Evolutionary conservation across 331 rosid genomes (phyloP).

Genomic region (Prunus yedoensis): DNA sequence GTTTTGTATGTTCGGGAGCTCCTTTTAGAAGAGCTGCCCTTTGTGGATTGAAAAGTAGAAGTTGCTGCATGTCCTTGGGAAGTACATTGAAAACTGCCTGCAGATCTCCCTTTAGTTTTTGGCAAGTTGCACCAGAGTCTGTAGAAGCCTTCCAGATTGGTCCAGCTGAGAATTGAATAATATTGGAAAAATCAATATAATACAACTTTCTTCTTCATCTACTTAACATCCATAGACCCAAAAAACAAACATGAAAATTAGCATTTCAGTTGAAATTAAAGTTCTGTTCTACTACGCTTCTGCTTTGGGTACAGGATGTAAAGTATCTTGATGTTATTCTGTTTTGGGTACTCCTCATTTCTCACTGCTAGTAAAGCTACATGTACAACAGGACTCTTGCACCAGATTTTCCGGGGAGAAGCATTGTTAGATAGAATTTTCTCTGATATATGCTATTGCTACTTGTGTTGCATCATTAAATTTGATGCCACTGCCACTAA

Average conservation of each 20-base stretch:
- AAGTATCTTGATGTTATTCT: too few species aligned
- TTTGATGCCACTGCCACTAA: background rate
- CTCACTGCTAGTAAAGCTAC: too few species aligned
- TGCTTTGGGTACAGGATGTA: background rate
- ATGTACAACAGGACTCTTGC: background rate
- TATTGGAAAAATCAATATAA: slow-evolving; percentile 22
- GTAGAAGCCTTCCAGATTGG: slow-evolving; percentile 53
- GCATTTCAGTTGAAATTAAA: background rate
- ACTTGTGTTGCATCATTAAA: background rate
- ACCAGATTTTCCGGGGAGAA: background rate
- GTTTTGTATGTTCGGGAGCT: slow-evolving; percentile 43
- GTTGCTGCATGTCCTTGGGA: slow-evolving; percentile 82
- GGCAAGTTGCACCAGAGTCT: slow-evolving; percentile 52
- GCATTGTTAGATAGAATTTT: background rate
- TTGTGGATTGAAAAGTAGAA: slow-evolving; percentile 76
- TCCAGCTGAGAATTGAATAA: slow-evolving; percentile 53
- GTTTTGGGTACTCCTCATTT: too few species aligned
- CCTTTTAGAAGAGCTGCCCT: slow-evolving; percentile 67
- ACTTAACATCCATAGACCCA: slow-evolving; percentile 3
- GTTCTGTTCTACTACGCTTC: background rate
- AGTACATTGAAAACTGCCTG: slow-evolving; percentile 61
- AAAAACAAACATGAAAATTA: background rate
- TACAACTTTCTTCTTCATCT: slow-evolving; percentile 3
- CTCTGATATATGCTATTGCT: background rate
- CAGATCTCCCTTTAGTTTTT: slow-evolving; percentile 66